A percentile compares a stretch with the other conserved stretches of the same genome.
Conservation (phyloP, 805 yeast species). For the Candida glaebosa region DNA sequence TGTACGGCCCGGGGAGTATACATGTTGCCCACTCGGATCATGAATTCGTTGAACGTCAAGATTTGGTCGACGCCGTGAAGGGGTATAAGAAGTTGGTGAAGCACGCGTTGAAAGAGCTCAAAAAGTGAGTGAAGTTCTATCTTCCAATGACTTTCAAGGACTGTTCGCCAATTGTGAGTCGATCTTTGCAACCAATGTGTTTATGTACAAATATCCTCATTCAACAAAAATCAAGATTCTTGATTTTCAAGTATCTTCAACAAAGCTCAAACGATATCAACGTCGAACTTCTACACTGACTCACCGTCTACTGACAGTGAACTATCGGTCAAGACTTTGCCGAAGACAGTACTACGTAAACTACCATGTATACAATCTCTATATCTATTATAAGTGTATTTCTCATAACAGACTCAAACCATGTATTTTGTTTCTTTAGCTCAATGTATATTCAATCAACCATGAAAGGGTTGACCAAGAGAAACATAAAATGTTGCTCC, state of each 20-base stretch:
- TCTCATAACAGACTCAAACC: constrained; percentile 44
- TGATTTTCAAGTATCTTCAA: too few species aligned
- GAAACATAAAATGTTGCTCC: background rate
- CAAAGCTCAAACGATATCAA: too few species aligned
- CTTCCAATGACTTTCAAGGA: too few species aligned
- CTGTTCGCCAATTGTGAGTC: too few species aligned
- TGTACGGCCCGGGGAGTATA: constrained; percentile 68
- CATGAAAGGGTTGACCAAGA: constrained; percentile 3
- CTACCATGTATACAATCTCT: constrained; percentile 42
- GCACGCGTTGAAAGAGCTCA: constrained; percentile 14
- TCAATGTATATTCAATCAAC: constrained; percentile 17
- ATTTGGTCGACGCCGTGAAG: constrained; percentile 46
- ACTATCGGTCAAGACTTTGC: too few species aligned
- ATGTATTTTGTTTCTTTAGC: constrained; percentile 37
- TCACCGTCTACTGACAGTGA: too few species aligned
- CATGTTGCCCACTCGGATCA: constrained; percentile 57
- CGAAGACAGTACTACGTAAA: too few species aligned
- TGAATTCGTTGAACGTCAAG: constrained; percentile 48
- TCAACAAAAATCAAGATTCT: too few species aligned
- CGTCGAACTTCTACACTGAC: too few species aligned
- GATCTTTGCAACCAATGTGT: too few species aligned
- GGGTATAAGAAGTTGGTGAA: constrained; percentile 48
- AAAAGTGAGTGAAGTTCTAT: too few species aligned
- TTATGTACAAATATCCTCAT: too few species aligned
- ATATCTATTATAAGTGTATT: constrained; percentile 38